A percentile compares a stretch with the other conserved stretches of the same genome.
These are phyloP conservation scores for Trypanosoma theileri DNA, from an alignment of 208 protist genomes.

Conservation along the genomic window DNA sequence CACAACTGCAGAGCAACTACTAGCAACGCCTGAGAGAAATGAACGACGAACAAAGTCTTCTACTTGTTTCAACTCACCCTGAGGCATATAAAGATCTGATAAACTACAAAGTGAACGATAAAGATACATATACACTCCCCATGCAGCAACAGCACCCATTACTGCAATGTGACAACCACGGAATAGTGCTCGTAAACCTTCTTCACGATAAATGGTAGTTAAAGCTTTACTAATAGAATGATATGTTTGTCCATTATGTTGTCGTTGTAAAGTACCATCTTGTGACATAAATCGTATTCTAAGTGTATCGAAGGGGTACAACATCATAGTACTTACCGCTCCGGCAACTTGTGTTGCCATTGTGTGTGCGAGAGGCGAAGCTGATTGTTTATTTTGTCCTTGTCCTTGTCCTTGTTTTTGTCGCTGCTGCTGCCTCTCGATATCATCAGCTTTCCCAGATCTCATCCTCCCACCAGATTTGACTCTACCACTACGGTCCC, in stretches of 20 bases:
- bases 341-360: slow-evolving; percentile 64
- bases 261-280: slow-evolving; percentile 62
- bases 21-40: slow-evolving; percentile 62
- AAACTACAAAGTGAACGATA: slow-evolving; percentile 57
- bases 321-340: slow-evolving; percentile 53
- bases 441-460: too few species aligned
- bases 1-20: slow-evolving; percentile 49
- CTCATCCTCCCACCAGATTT: too few species aligned
- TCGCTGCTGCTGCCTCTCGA: background rate
- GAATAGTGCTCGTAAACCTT: slow-evolving; percentile 64
- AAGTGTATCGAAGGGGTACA: slow-evolving; percentile 90
- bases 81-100: slow-evolving; percentile 22
- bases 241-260: slow-evolving; percentile 79
- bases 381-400: background rate
- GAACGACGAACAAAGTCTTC: slow-evolving; percentile 50
- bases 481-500: too few species aligned
- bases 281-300: slow-evolving; percentile 89
- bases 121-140: slow-evolving; percentile 89
- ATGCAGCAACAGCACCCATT: slow-evolving; percentile 53
- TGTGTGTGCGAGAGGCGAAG: slow-evolving; percentile 26
- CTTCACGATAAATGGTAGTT: slow-evolving; percentile 42
- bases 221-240: slow-evolving; percentile 38
- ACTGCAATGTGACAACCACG: slow-evolving; percentile 72
- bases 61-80: slow-evolving; percentile 7
- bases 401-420: background rate